These are phyloP conservation scores for Colletotrichum incanum DNA, from an alignment of 2,329 filamentous ascomycete species.

Conservation along the genomic window DNA sequence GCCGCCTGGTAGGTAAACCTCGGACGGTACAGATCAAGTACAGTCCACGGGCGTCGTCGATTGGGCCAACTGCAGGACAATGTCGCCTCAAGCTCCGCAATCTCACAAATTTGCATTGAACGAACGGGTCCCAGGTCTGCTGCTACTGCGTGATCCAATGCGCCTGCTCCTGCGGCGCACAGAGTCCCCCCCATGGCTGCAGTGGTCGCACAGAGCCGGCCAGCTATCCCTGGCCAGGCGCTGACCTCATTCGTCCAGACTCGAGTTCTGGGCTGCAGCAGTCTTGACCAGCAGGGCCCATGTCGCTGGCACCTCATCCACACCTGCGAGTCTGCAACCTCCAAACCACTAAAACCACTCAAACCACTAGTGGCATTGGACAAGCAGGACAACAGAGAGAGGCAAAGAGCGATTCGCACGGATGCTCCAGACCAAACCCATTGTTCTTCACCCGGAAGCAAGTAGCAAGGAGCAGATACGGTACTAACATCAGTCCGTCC, in stretches of 20 bases:
- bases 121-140: constrained; percentile 6
- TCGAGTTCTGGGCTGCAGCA: constrained; percentile 38
- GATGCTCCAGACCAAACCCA: constrained; percentile 3
- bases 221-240: constrained; percentile 34
- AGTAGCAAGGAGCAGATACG: constrained; percentile 7
- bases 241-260: constrained; percentile 34
- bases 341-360: not conserved
- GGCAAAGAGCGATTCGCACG: not conserved
- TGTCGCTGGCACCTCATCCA: constrained; percentile 39
- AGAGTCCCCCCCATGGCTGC: constrained; percentile 12
- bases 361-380: constrained; percentile 9
- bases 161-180: constrained; percentile 21
- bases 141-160: constrained; percentile 21
- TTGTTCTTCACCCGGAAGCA: constrained; percentile 17
- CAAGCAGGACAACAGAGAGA: not conserved
- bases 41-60: constrained; percentile 14
- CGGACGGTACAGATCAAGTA: constrained; percentile 35
- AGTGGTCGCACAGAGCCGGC: constrained; percentile 23
- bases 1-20: constrained; percentile 30
- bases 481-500: not conserved
- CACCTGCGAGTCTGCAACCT: constrained; percentile 12
- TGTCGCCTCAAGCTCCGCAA: constrained; percentile 39
- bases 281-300: constrained; percentile 38
- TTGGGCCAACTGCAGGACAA: constrained; percentile 35
- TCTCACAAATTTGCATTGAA: constrained; percentile 37